A percentile compares a stretch with the other conserved stretches of the same genome.
phyloP scores from a whole-genome alignment of 495 filamentous ascomycete species.

The Schizothecium vesticola region DNA sequence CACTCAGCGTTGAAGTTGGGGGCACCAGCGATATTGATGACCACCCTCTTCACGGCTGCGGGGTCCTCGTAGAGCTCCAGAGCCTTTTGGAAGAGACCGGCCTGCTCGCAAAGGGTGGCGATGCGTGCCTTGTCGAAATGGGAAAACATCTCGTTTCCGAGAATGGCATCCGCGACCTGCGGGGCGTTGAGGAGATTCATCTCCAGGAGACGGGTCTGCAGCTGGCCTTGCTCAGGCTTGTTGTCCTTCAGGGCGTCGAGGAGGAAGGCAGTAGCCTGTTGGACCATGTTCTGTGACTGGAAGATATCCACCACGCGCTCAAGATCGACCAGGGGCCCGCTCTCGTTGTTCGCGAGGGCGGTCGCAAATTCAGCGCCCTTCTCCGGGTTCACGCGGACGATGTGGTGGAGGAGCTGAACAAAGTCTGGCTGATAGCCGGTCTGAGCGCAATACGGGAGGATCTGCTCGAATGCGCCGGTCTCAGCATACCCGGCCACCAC shows the following conservation, averaged over 20 bases:
- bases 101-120: constrained; percentile 85
- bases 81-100: constrained; percentile 78
- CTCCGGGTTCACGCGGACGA: constrained; percentile 86
- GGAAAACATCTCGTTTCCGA: constrained; percentile 95
- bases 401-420: constrained; percentile 82
- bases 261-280: constrained; percentile 94
- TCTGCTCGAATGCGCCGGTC: constrained; percentile 93
- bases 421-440: constrained; percentile 87
- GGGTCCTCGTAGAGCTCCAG: constrained; percentile 92
- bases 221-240: constrained; percentile 83
- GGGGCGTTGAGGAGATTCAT: constrained; percentile 97
- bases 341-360: constrained; percentile 76
- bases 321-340: constrained; percentile 81
- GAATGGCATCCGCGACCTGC: constrained; percentile 94
- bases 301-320: constrained; percentile 97
- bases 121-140: constrained; percentile 89
- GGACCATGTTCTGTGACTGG: constrained; percentile 93
- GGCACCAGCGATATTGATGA: constrained; percentile 70
- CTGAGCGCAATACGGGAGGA: constrained; percentile 81
- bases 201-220: constrained; percentile 92
- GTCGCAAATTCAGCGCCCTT: constrained; percentile 93
- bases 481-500: constrained; percentile 92
- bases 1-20: constrained; percentile 84
- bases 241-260: constrained; percentile 92
- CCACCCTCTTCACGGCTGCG: constrained; percentile 79